Evolutionary conservation across 306 rosid species (phyloP).

Genomic region (Hippophae rhamnoides): DNA sequence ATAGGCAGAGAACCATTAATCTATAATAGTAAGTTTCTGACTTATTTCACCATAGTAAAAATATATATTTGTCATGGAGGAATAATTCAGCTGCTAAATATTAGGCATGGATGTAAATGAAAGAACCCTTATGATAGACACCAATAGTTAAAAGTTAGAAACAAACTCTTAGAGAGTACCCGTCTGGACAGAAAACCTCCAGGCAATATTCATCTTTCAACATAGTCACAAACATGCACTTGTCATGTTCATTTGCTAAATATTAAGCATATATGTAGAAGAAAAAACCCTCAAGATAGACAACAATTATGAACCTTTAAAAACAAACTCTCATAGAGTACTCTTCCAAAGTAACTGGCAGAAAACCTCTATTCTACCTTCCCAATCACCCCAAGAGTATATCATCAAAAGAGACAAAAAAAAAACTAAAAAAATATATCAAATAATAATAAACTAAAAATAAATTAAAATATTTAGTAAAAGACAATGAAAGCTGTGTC

Average conservation of each 20-base stretch:
- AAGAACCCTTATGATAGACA: too few relatives aligned
- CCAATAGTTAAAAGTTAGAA: not conserved
- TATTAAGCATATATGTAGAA: too few relatives aligned
- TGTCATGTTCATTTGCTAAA: too few relatives aligned
- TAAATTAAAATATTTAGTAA: not conserved
- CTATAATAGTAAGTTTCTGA: not conserved
- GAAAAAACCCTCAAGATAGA: too few relatives aligned
- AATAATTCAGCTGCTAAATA: not conserved
- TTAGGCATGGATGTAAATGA: not conserved
- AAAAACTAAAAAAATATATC: not conserved
- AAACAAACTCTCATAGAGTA: too few relatives aligned
- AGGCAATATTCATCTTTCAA: too few relatives aligned
- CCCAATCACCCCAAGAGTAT: not conserved
- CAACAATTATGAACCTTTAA: too few relatives aligned
- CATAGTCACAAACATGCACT: too few relatives aligned
- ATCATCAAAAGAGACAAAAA: conserved; percentile 7
- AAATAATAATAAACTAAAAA: not conserved
- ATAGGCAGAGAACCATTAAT: not conserved
- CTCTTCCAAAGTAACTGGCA: not conserved
- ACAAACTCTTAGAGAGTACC: not conserved
- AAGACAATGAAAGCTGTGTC: conserved; percentile 2
- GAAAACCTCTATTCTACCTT: not conserved
- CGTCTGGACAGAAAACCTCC: too few relatives aligned
- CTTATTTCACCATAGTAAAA: not conserved
- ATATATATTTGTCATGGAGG: too few relatives aligned